phyloP scores from a whole-genome alignment of 768 basidiomycete genomes.

The Boletus reticulatus region DNA sequence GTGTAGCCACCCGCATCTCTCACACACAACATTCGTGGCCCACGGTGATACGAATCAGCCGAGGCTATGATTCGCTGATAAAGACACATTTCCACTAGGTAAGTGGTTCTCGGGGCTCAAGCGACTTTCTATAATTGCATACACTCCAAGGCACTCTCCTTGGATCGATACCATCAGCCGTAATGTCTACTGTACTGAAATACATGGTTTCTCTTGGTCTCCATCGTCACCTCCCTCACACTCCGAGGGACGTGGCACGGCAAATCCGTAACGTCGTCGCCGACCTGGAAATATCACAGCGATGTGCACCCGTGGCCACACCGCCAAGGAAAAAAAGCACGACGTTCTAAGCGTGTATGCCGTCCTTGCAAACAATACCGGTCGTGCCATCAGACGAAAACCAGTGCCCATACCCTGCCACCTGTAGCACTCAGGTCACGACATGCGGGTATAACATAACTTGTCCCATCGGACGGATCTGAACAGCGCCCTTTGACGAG shows the following conservation, averaged over 20 bases:
- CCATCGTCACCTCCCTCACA: background rate
- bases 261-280: background rate
- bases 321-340: slow-evolving; percentile 3
- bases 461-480: slow-evolving; percentile 17
- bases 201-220: background rate
- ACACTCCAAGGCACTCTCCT: background rate
- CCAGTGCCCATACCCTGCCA: slow-evolving; percentile 10
- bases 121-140: background rate
- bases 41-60: slow-evolving; percentile 5
- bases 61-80: slow-evolving; percentile 19
- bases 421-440: background rate
- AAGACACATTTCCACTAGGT: background rate
- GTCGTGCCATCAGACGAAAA: background rate
- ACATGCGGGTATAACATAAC: background rate
- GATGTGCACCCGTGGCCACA: background rate
- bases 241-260: background rate
- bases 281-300: background rate
- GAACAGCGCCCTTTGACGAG: background rate
- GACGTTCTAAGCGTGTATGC: slow-evolving; percentile 2
- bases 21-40: background rate
- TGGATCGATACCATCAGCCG: background rate
- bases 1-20: background rate
- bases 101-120: background rate
- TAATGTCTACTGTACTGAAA: background rate
- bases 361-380: background rate